Evolutionary conservation across 106 monocot genomes (phyloP).

Genomic region (Dendrobium nobile): DNA sequence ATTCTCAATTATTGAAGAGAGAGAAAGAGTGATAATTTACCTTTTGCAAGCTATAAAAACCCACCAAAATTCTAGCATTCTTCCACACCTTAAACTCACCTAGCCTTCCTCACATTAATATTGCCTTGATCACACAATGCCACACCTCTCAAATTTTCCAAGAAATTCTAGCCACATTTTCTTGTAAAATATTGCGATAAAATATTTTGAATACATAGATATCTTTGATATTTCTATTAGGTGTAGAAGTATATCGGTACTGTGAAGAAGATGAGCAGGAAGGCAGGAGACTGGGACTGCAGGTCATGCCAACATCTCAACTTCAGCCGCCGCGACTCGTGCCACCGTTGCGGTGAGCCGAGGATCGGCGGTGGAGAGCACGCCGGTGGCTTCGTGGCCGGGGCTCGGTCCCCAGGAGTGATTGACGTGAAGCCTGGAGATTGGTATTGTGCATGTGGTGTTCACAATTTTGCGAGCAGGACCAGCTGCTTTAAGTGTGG

Average conservation of each 20-base stretch:
- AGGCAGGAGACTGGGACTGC: conserved; percentile 97
- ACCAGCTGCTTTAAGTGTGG: conserved; percentile 81
- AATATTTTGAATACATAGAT: neutral
- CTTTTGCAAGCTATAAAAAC: neutral
- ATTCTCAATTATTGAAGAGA: conserved; percentile 13
- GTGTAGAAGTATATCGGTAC: no score
- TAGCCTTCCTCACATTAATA: neutral
- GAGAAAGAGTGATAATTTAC: neutral
- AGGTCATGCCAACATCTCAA: conserved; percentile 82
- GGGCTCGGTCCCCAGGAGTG: conserved; percentile 16
- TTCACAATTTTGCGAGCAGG: conserved; percentile 95
- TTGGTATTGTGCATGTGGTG: conserved; percentile 88
- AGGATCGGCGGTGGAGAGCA: conserved; percentile 21
- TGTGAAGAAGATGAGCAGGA: conserved; percentile 64
- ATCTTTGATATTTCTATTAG: neutral
- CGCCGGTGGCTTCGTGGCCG: conserved; percentile 16
- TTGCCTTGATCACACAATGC: neutral
- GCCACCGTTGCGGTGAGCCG: conserved; percentile 72
- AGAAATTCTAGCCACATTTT: neutral
- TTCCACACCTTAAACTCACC: neutral
- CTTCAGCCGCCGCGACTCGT: conserved; percentile 86
- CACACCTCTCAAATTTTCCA: no score
- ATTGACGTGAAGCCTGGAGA: conserved; percentile 78
- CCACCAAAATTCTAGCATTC: neutral
- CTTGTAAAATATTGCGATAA: no score